Percentiles rank a stretch among this genome's conserved stretches.
These are phyloP conservation scores for Boletus semigastroideus DNA, from an alignment of 1,284 basidiomycete species.

Conservation along the genomic window DNA sequence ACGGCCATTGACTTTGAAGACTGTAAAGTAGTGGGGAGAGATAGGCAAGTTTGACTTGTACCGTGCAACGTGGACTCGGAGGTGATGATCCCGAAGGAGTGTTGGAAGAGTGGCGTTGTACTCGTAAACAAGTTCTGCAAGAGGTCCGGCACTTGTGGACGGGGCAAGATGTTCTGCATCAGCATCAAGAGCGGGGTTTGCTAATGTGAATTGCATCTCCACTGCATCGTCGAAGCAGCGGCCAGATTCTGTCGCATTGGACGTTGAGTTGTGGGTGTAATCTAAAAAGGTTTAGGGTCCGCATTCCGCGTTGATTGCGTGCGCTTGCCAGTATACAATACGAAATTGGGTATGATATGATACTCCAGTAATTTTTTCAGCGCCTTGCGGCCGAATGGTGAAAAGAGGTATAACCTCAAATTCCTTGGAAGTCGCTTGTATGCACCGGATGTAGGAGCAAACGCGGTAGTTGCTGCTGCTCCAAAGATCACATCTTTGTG, in stretches of 20 bases:
- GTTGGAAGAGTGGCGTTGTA: constrained; percentile 49
- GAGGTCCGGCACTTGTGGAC: background rate
- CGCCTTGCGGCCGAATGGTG: constrained; percentile 56
- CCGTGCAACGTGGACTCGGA: constrained; percentile 47
- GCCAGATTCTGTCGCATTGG: background rate
- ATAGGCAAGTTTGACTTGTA: constrained; percentile 46
- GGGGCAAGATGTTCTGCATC: background rate
- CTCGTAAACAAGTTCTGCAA: constrained; percentile 41
- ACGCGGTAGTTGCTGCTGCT: constrained; percentile 55
- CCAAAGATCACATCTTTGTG: constrained; percentile 45
- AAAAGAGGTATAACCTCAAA: constrained; percentile 65
- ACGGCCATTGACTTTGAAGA: constrained; percentile 54
- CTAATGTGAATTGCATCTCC: background rate
- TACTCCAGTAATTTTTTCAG: constrained; percentile 65
- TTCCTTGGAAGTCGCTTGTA: constrained; percentile 57
- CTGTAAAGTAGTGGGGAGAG: constrained; percentile 39
- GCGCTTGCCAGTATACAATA: constrained; percentile 53
- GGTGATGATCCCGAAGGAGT: constrained; percentile 46
- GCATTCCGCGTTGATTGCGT: background rate
- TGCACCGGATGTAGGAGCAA: constrained; percentile 66
- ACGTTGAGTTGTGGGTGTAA: constrained; percentile 21
- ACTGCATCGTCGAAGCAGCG: background rate
- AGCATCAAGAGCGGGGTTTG: background rate
- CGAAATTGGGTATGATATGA: constrained; percentile 60
- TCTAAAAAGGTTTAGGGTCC: constrained; percentile 11